Percentiles rank a stretch among this genome's conserved stretches.
These are phyloP conservation scores for Telfairia occidentalis DNA, from an alignment of 331 rosid genomes.

Conservation along the genomic window DNA sequence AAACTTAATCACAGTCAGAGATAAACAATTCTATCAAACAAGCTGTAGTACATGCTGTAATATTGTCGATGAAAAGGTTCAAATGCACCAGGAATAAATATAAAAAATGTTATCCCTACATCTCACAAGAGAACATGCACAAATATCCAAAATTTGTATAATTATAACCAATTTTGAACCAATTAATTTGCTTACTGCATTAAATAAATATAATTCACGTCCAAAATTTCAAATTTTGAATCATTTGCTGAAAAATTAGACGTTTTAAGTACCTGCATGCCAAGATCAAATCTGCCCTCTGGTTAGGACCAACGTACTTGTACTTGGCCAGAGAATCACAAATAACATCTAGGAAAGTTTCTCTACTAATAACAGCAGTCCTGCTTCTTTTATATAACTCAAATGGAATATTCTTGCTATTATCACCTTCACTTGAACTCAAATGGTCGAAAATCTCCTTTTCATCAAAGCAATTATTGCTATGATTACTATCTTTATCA, in stretches of 20 bases:
- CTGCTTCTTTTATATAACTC: slow-evolving; percentile 76
- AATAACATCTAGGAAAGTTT: slow-evolving; percentile 53
- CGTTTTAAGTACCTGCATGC: slow-evolving; percentile 64
- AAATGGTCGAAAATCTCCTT: slow-evolving; percentile 22
- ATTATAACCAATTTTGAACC: not conserved
- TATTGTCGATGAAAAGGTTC: not conserved
- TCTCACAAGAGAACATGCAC: not conserved
- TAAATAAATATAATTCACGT: not conserved
- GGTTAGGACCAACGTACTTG: slow-evolving; percentile 86
- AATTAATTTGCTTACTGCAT: not conserved
- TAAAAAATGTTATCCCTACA: not conserved
- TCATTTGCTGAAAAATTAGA: not conserved
- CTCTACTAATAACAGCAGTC: slow-evolving; percentile 52
- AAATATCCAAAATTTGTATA: not conserved
- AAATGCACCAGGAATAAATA: not conserved
- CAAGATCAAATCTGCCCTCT: slow-evolving; percentile 62
- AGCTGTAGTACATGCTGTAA: not conserved
- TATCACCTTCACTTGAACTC: slow-evolving; percentile 26
- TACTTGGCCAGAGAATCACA: slow-evolving; percentile 78
- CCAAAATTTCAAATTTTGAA: not conserved
- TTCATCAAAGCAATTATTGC: slow-evolving; percentile 17
- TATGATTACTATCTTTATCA: slow-evolving; percentile 19
- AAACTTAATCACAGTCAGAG: not conserved
- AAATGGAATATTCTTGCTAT: slow-evolving; percentile 41
- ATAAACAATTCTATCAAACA: not conserved